phyloP scores from a whole-genome alignment of 257 asterid genomes.

The Paulownia fortunei region DNA sequence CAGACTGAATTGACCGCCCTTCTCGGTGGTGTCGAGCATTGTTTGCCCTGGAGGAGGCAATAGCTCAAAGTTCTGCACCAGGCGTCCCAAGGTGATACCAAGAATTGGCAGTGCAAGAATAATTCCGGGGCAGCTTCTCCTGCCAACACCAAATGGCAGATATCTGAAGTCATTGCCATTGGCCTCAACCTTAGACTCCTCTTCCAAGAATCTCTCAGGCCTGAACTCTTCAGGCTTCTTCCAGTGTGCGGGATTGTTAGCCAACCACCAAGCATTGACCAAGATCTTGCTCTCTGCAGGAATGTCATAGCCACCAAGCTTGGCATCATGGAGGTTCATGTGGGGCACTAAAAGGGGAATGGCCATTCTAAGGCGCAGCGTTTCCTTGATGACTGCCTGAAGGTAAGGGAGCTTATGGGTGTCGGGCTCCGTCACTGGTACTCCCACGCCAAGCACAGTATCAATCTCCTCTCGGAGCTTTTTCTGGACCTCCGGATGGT shows the following conservation, averaged over 20 bases:
- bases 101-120: not conserved
- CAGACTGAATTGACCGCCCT: not conserved
- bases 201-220: conserved; percentile 57
- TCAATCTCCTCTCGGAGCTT: not conserved
- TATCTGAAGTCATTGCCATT: not conserved
- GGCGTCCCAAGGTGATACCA: not conserved
- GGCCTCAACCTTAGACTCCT: not conserved
- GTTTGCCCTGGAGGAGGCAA: not conserved
- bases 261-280: not conserved
- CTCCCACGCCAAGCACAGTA: not conserved
- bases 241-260: not conserved
- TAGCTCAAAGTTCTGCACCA: conserved; percentile 12
- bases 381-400: conserved; percentile 54
- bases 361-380: conserved; percentile 71
- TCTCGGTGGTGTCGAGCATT: not conserved
- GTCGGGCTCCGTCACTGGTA: not conserved
- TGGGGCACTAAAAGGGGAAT: conserved; percentile 78
- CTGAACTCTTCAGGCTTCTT: not conserved
- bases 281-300: not conserved
- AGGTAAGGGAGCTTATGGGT: not conserved
- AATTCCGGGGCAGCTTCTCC: not conserved
- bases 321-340: conserved; percentile 47
- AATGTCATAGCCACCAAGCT: not conserved
- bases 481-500: not conserved
- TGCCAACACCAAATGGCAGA: not conserved